Percentiles rank a stretch among this genome's conserved stretches.
These are phyloP conservation scores for Terana coerulea DNA, from an alignment of 768 basidiomycete genomes.

Conservation along the genomic window DNA sequence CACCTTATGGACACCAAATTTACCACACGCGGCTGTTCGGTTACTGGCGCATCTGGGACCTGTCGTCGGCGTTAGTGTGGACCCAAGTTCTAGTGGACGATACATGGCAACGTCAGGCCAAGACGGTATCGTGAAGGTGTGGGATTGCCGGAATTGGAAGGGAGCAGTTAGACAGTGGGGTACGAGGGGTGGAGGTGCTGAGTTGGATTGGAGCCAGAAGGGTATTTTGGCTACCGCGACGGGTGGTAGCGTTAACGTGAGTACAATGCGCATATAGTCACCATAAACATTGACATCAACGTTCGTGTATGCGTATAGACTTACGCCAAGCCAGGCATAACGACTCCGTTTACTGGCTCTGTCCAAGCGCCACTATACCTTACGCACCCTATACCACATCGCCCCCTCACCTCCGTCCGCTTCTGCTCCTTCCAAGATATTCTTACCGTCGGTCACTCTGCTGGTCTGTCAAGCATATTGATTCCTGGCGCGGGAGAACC, in stretches of 20 bases:
- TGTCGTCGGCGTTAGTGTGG: conserved; percentile 74
- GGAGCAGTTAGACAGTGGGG: conserved; percentile 79
- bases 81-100: conserved; percentile 79
- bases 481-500: conserved; percentile 93
- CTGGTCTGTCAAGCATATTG: conserved; percentile 79
- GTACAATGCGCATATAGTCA: conserved; percentile 39
- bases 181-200: conserved; percentile 62
- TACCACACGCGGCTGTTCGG: conserved; percentile 88
- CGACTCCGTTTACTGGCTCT: conserved; percentile 42
- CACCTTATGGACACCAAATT: conserved; percentile 96
- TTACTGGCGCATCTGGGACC: conserved; percentile 90
- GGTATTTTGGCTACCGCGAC: conserved; percentile 80
- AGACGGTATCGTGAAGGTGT: conserved; percentile 89
- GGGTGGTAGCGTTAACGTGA: conserved; percentile 80
- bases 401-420: conserved; percentile 69
- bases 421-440: conserved; percentile 91
- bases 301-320: background rate
- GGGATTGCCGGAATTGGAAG: conserved; percentile 98
- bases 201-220: conserved; percentile 81
- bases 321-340: conserved; percentile 67
- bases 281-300: background rate
- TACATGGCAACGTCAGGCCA: conserved; percentile 90
- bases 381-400: conserved; percentile 78
- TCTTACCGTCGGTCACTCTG: conserved; percentile 72
- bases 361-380: conserved; percentile 80